These are phyloP conservation scores for Termitomyces titanicus DNA, from an alignment of 768 basidiomycete genomes.

Conservation along the genomic window DNA sequence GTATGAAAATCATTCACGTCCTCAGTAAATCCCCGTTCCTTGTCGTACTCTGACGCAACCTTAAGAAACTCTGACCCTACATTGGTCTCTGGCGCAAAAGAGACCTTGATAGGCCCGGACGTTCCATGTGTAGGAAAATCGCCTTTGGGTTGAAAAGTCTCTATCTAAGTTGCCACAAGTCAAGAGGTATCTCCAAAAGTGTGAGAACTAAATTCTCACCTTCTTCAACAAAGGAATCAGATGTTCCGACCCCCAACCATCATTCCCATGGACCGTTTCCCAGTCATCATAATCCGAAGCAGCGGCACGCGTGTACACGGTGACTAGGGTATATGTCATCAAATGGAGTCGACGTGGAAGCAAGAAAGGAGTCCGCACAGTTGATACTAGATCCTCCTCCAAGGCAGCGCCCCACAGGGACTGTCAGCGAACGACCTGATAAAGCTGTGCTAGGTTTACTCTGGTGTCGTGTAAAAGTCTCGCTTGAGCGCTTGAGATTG, in stretches of 20 bases:
- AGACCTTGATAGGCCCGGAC: slow-evolving; percentile 48
- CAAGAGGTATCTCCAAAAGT: not conserved
- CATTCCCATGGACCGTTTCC: slow-evolving; percentile 46
- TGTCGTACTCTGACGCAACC: slow-evolving; percentile 44
- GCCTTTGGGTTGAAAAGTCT: slow-evolving; percentile 31
- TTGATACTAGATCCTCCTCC: slow-evolving; percentile 68
- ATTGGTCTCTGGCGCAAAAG: slow-evolving; percentile 33
- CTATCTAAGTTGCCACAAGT: slow-evolving; percentile 22
- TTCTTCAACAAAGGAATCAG: slow-evolving; percentile 57
- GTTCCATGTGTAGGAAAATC: slow-evolving; percentile 39
- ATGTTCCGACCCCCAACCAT: slow-evolving; percentile 57
- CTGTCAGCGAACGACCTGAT: slow-evolving; percentile 38
- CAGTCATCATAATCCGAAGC: slow-evolving; percentile 68
- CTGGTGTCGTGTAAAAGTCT: slow-evolving; percentile 42
- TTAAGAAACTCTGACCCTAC: slow-evolving; percentile 44
- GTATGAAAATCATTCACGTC: slow-evolving; percentile 46
- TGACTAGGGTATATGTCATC: slow-evolving; percentile 23
- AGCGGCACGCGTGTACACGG: slow-evolving; percentile 54
- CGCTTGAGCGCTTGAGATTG: slow-evolving; percentile 35
- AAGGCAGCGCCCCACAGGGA: slow-evolving; percentile 45
- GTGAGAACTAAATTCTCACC: slow-evolving; percentile 24
- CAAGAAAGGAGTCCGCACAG: slow-evolving; percentile 30
- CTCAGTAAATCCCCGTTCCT: slow-evolving; percentile 36
- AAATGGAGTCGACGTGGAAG: not conserved
- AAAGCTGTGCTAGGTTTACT: slow-evolving; percentile 38